phyloP scores from a whole-genome alignment of 768 basidiomycete species.

The Podaxis sp. region DNA sequence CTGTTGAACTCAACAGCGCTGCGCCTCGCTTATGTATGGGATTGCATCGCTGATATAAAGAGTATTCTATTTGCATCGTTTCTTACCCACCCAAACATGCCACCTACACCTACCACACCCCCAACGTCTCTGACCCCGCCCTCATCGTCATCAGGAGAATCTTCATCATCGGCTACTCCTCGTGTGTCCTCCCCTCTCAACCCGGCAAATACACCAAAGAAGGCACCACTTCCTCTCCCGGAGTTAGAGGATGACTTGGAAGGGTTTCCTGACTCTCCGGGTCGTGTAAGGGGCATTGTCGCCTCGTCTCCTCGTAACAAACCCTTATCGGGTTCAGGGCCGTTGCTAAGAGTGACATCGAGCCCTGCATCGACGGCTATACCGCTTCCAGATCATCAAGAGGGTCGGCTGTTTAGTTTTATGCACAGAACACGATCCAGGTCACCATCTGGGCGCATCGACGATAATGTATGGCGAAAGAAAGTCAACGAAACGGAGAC shows the following conservation, averaged over 20 bases:
- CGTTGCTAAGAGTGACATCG: constrained; percentile 8
- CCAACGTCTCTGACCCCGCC: background rate
- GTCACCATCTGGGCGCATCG: constrained; percentile 2
- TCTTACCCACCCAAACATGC: background rate
- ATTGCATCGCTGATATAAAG: constrained; percentile 6
- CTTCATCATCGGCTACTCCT: constrained; percentile 10
- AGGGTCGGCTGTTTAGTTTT: background rate
- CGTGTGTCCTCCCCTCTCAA: constrained; percentile 20
- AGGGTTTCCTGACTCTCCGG: constrained; percentile 2
- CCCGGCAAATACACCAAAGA: constrained; percentile 15
- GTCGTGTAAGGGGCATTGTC: background rate
- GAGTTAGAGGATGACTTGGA: constrained; percentile 2
- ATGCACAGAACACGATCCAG: background rate
- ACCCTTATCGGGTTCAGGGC: background rate
- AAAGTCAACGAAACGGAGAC: constrained; percentile 4
- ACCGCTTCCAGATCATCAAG: background rate
- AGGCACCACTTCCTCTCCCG: constrained; percentile 12
- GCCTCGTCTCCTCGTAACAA: background rate
- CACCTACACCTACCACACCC: background rate
- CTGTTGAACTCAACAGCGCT: background rate
- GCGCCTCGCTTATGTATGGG: background rate
- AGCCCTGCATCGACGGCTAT: constrained; percentile 8
- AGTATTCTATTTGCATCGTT: background rate
- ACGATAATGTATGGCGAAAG: constrained; percentile 5
- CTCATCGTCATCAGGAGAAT: background rate